These are phyloP conservation scores for Kockiozyma suomiensis DNA, from an alignment of 805 yeast species.

Conservation along the genomic window DNA sequence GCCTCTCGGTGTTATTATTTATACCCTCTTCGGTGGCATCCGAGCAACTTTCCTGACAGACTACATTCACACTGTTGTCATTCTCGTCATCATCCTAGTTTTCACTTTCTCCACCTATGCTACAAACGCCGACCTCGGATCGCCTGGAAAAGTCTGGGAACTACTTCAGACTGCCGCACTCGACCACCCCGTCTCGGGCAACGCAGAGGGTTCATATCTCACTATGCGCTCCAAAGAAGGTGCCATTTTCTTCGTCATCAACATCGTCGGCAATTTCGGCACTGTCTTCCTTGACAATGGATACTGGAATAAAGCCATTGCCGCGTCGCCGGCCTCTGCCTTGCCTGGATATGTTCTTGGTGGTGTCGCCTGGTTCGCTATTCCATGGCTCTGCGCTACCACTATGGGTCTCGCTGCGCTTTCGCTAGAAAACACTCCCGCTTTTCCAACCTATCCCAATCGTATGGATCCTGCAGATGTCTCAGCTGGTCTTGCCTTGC, in stretches of 20 bases:
- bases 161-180: conserved; percentile 66
- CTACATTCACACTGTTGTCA: conserved; percentile 77
- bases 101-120: conserved; percentile 82
- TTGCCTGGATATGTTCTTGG: conserved; percentile 52
- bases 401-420: conserved; percentile 47
- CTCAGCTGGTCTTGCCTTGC: conserved; percentile 62
- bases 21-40: conserved; percentile 79
- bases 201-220: conserved; percentile 81
- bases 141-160: conserved; percentile 74
- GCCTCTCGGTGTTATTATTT: conserved; percentile 76
- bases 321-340: conserved; percentile 48
- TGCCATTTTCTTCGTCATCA: conserved; percentile 87
- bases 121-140: conserved; percentile 68
- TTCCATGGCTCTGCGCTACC: conserved; percentile 46
- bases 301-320: conserved; percentile 49
- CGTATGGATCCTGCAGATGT: conserved; percentile 66
- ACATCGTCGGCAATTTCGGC: conserved; percentile 51
- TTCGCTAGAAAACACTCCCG: conserved; percentile 60
- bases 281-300: conserved; percentile 42
- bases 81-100: conserved; percentile 73
- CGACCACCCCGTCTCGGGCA: conserved; percentile 70
- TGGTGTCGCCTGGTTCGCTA: conserved; percentile 51
- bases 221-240: conserved; percentile 86
- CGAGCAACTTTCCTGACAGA: conserved; percentile 82
- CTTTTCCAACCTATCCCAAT: conserved; percentile 78